These are phyloP conservation scores for Harringtonia aguacate DNA, from an alignment of 2,329 filamentous ascomycete genomes.

Conservation along the genomic window DNA sequence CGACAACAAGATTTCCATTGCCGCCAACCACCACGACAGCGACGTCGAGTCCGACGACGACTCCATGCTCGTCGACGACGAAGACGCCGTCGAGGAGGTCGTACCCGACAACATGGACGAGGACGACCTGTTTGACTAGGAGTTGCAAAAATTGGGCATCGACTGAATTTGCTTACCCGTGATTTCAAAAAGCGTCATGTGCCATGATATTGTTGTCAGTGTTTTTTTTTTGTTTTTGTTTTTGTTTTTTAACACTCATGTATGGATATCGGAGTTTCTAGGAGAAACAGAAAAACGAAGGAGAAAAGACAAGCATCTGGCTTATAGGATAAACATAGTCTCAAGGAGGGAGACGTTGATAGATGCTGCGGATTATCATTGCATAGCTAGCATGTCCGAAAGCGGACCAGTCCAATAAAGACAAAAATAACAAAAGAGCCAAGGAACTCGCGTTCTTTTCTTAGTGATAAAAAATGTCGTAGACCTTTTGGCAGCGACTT, in stretches of 20 bases:
- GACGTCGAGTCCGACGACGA: conserved; percentile 44
- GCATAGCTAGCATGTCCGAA: no score
- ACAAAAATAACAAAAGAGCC: no score
- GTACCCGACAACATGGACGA: conserved; percentile 50
- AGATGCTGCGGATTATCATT: no score
- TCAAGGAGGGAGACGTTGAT: no score
- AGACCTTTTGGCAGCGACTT: no score
- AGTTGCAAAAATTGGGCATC: no score
- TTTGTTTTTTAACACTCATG: not conserved
- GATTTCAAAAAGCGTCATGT: no score
- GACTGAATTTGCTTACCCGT: no score
- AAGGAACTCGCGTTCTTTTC: no score
- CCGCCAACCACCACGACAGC: conserved; percentile 68
- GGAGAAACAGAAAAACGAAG: not conserved
- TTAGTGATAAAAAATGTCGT: no score
- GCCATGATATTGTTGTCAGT: not conserved
- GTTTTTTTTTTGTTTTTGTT: not conserved
- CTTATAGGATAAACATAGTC: no score
- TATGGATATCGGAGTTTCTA: not conserved
- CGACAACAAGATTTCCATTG: conserved; percentile 67
- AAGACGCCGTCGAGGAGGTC: conserved; percentile 61
- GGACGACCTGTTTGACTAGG: conserved; percentile 25
- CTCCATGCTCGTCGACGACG: conserved; percentile 57
- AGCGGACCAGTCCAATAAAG: no score
- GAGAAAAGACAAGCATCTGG: not conserved